Conservation (phyloP, 148 eudicot species). For the Fagopyrum homotropicum region DNA sequence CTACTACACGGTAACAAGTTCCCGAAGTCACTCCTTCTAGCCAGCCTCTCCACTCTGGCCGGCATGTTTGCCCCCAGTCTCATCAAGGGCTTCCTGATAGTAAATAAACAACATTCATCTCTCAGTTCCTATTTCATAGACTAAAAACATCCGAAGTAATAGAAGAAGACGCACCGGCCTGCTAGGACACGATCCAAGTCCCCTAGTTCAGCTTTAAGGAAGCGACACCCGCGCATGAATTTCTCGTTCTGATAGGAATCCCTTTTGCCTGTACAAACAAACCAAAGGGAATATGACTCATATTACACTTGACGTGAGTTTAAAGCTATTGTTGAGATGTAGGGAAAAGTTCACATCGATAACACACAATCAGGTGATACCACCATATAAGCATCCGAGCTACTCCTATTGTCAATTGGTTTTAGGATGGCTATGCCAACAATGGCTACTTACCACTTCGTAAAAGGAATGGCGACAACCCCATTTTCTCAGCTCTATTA, state of each 20-base stretch:
- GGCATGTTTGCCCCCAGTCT: slow-evolving; percentile 94
- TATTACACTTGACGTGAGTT: slow-evolving; percentile 1
- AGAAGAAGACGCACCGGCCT: slow-evolving; percentile 51
- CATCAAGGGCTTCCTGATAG: slow-evolving; percentile 69
- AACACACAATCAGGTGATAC: no score
- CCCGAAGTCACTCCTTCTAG: slow-evolving; percentile 55
- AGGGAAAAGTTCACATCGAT: no score
- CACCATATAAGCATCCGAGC: no score
- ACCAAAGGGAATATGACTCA: not conserved
- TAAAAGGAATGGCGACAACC: slow-evolving; percentile 59
- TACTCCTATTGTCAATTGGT: no score
- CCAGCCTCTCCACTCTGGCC: slow-evolving; percentile 69
- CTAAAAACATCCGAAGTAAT: no score
- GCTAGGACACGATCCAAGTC: slow-evolving; percentile 78
- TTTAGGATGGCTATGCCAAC: not conserved
- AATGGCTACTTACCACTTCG: slow-evolving; percentile 34
- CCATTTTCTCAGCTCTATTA: slow-evolving; percentile 68
- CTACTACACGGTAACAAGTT: slow-evolving; percentile 39
- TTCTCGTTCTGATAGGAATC: slow-evolving; percentile 86
- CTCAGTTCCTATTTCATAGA: not conserved
- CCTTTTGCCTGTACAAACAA: slow-evolving; percentile 41
- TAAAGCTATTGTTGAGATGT: not conserved
- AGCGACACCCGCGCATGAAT: slow-evolving; percentile 82
- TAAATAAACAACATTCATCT: not conserved
- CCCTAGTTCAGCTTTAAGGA: slow-evolving; percentile 89